Percentiles rank a stretch among this genome's conserved stretches.
phyloP scores from a whole-genome alignment of 2,329 filamentous ascomycete species.

The Aspergillus vadensis region DNA sequence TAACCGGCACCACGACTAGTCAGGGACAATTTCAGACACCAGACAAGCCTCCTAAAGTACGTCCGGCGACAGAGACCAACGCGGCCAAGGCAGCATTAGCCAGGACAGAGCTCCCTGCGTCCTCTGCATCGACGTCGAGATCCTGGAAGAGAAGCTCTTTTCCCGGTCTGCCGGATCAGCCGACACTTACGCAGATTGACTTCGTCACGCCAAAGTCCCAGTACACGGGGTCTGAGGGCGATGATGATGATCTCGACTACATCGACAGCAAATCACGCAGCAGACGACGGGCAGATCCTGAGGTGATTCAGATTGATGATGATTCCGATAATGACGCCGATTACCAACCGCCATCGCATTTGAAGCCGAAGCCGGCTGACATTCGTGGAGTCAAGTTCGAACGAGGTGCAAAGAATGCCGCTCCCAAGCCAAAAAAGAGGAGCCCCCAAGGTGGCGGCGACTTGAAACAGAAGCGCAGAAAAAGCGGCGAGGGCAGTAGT shows the following conservation, averaged over 20 bases:
- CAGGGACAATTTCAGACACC: conserved; percentile 25
- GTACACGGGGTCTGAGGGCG: conserved; percentile 8
- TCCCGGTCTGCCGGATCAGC: conserved; percentile 32
- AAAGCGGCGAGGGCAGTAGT: conserved; percentile 20
- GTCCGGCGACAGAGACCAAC: conserved; percentile 18
- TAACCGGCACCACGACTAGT: conserved; percentile 20
- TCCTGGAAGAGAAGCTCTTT: conserved; percentile 23
- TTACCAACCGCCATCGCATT: conserved; percentile 18
- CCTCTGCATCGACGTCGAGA: conserved; percentile 22
- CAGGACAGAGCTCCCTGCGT: conserved; percentile 17
- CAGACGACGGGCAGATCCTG: conserved; percentile 7
- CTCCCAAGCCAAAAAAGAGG: conserved; percentile 22
- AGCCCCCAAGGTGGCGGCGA: conserved; percentile 7
- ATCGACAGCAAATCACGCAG: conserved; percentile 22
- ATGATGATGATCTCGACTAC: conserved; percentile 37
- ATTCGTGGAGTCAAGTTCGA: conserved; percentile 13
- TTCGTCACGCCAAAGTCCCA: conserved; percentile 34
- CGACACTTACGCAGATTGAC: conserved; percentile 47
- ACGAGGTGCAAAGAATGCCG: conserved; percentile 17
- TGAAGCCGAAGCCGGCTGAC: conserved; percentile 11
- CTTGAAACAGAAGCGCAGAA: conserved; percentile 25
- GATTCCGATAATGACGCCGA: conserved; percentile 29
- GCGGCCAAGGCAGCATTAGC: conserved; percentile 20
- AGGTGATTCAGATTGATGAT: conserved; percentile 30
- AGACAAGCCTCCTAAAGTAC: conserved; percentile 18